Percentiles rank a stretch among this genome's conserved stretches.
phyloP scores from a whole-genome alignment of 805 yeast genomes.

The Metschnikowia aberdeeniae region DNA sequence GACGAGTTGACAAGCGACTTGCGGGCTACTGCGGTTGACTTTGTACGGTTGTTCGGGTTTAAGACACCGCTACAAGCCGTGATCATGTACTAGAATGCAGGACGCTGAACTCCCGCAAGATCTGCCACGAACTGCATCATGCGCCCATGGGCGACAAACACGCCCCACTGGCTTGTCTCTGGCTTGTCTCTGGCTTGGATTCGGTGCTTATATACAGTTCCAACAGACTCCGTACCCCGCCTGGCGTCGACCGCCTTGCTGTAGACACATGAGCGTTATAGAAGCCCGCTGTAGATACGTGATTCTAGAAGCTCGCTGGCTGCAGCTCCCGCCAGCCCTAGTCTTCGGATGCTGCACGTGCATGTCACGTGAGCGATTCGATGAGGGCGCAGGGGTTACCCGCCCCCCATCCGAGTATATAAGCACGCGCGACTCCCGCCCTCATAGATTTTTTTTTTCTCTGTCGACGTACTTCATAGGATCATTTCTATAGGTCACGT shows the following conservation, averaged over 20 bases:
- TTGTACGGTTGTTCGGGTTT: conserved; percentile 43
- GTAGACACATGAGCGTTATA: too few species aligned
- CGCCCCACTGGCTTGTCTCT: too few species aligned
- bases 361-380: background rate
- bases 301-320: too few species aligned
- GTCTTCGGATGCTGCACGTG: background rate
- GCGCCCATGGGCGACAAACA: too few species aligned
- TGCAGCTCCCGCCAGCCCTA: background rate
- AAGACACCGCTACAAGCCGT: conserved; percentile 14
- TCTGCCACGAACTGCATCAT: too few species aligned
- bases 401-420: conserved; percentile 12
- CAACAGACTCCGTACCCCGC: too few species aligned
- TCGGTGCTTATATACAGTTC: too few species aligned
- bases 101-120: background rate
- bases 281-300: too few species aligned
- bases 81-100: background rate
- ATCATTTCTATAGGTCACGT: conserved; percentile 89
- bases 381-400: conserved; percentile 9
- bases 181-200: too few species aligned
- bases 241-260: too few species aligned
- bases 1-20: conserved; percentile 20
- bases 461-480: conserved; percentile 99
- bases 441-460: conserved; percentile 40
- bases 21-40: conserved; percentile 33
- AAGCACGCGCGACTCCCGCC: conserved; percentile 6